Conservation (phyloP, 2,329 filamentous ascomycete genomes). For the Trematosphaeria pertusa region DNA sequence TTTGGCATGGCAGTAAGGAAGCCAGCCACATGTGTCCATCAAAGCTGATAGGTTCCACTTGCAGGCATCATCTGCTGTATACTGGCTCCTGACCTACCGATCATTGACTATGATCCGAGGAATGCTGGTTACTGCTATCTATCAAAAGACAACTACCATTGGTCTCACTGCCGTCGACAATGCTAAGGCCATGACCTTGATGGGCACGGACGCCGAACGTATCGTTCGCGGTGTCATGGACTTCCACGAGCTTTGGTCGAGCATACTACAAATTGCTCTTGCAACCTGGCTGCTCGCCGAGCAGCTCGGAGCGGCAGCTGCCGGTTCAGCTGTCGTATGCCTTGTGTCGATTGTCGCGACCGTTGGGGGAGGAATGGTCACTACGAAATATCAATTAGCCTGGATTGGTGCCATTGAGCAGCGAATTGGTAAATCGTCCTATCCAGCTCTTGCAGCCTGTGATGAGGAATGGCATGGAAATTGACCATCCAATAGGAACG, state of each 20-base stretch:
- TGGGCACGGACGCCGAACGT: constrained; percentile 56
- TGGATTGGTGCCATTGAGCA: constrained; percentile 61
- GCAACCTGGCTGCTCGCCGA: constrained; percentile 52
- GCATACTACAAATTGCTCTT: constrained; percentile 53
- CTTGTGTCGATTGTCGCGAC: constrained; percentile 45
- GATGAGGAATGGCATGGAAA: too few relatives aligned
- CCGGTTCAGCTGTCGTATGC: constrained; percentile 53
- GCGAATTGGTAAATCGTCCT: constrained; percentile 49
- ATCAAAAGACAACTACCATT: constrained; percentile 53
- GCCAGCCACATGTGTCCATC: too few relatives aligned
- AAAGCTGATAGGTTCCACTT: too few relatives aligned
- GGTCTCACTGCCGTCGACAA: constrained; percentile 37
- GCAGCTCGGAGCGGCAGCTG: constrained; percentile 53
- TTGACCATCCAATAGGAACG: constrained; percentile 34
- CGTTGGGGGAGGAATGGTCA: constrained; percentile 46
- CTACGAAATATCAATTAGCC: constrained; percentile 49
- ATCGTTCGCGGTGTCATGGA: constrained; percentile 45
- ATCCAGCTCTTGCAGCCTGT: too few relatives aligned
- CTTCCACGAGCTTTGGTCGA: constrained; percentile 51
- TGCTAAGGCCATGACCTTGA: constrained; percentile 50
- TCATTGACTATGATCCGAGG: constrained; percentile 48
- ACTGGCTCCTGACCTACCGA: constrained; percentile 8
- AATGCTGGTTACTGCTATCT: constrained; percentile 58
- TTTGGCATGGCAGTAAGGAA: constrained; percentile 48
- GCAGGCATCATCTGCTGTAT: constrained; percentile 46